Conservation (phyloP, 2,329 filamentous ascomycete species). For the Alternaria gaisen region DNA sequence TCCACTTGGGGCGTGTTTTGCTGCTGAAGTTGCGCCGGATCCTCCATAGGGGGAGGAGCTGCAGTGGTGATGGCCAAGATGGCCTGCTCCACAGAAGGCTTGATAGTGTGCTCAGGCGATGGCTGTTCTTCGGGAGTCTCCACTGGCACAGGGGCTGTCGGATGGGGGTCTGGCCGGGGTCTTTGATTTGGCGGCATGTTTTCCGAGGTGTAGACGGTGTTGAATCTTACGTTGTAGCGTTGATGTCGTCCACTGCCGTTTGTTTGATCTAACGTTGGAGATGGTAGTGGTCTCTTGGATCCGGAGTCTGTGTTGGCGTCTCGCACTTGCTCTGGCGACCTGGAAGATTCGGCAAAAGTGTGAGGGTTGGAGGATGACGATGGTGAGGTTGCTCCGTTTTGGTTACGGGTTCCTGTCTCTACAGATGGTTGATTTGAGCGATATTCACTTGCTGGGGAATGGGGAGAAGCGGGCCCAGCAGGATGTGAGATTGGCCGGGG, state of each 20-base stretch:
- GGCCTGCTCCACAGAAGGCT: constrained; percentile 18
- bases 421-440: constrained; percentile 13
- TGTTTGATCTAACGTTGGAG: constrained; percentile 20
- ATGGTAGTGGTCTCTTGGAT: constrained; percentile 15
- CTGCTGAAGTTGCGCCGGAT: constrained; percentile 13
- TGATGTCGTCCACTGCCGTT: constrained; percentile 26
- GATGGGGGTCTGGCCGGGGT: constrained; percentile 26
- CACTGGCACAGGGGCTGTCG: constrained; percentile 11
- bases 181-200: constrained; percentile 31
- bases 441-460: constrained; percentile 10
- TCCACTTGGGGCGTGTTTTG: constrained; percentile 29
- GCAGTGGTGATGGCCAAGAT: constrained; percentile 5
- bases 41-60: constrained; percentile 5
- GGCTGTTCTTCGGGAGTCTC: constrained; percentile 16
- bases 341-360: constrained; percentile 10
- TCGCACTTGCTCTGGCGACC: constrained; percentile 23
- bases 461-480: constrained; percentile 16
- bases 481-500: constrained; percentile 15
- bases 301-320: constrained; percentile 15
- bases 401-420: constrained; percentile 10
- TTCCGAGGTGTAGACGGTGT: constrained; percentile 26
- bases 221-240: constrained; percentile 40
- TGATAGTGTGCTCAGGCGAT: constrained; percentile 13
- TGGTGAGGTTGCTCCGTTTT: constrained; percentile 15
- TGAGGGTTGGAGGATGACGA: constrained; percentile 9